Base-by-base conservation (phyloP, 495 filamentous ascomycete species). In the Podospora fimiseda region DNA sequence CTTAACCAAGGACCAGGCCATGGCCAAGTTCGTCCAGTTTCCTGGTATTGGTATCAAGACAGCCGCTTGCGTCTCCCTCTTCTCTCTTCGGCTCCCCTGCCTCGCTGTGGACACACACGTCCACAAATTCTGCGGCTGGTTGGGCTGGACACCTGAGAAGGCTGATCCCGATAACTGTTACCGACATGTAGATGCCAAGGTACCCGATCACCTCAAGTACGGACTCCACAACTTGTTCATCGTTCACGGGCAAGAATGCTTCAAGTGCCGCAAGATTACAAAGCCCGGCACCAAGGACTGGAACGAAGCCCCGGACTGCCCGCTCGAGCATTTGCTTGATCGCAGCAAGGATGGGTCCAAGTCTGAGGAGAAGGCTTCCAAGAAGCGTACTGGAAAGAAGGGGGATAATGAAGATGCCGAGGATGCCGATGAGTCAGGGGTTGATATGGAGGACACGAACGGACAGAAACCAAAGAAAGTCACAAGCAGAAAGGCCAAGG, bases 1-100 rank as follows among this genome's bases (percentile, higher is more conserved):
- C 13, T 69, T 94, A 50, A 65, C 71, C 16, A 83, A 78, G 11
- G 77, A 88, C 15, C 78, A 88, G 21, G 89, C 83, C 0, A 86
- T 95, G 79, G 70, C 71, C 8, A 81, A 85, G 50, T 75, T 97
- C 33, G 79, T 82, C 45, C 84, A 79, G 49, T 93, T 85, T 42
- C 86, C 86, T 2, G 93, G 92, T 2, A 88, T 97, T 53, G 93
- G 91, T 0, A 83, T 88, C 48, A 98, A 98, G 70, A 95, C 91
- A 0, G 87, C 91, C 2, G 85, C 88, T 7, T 98, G 93, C 57
- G 87, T 92, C 13, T 68, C 86, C 11, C 74, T 92, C 2, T 94
- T 94, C 65, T 90, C 87, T 60, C 77, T 94, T 20, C 80, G 80
- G 56, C 78, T 80, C 11, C 85, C 88, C 0, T 85, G 83, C 63